Base-by-base conservation (phyloP, 108 stramenopile genomes). In the Stephanodiscus minutulus region DNA sequence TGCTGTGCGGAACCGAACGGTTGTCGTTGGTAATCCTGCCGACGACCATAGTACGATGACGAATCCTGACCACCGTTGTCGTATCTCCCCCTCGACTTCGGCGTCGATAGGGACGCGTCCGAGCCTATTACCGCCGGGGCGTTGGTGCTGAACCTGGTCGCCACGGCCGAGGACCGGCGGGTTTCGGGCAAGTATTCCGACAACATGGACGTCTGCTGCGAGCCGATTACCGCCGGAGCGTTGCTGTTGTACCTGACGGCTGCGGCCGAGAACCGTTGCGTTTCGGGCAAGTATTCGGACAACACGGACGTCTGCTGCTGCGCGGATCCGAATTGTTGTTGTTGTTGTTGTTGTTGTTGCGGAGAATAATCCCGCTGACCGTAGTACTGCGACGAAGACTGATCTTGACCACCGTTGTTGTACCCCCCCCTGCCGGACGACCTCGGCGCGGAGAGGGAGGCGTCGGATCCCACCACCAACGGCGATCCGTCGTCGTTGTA, bases 381-480 rank as follows among this genome's bases (percentile, higher is more conserved):
- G 5, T 33, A 33, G 31, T 33, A 33, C 31, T n/a, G n/a, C n/a
- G n/a, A n/a, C 20, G 17, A 27, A 6, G 39, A 12, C 8, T 8
- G 1, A 64, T 49, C 63, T 13, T n/a, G 17, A 37, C 17, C 36
- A 5, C 7, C 10, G 11, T n/a, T n/a, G n/a, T n/a, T n/a, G n/a
- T 41, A 41, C 39, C 39, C 39, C 39, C 39, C 9, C 8, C 5
- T 33, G 31, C 3, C 5, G 31, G 39, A 41, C 5, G 35, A 36
- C 39, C 9, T 41, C 39, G 11, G 10, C 10, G 39, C 7, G 7
- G 58, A 28, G 59, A 64, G 46, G 49, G 64, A 48, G 13, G 64
- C 64, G 33, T 64, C 64, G 37, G 64, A 64, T 0, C 64, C 64
- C 22, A 64, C 29, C n/a, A 50, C 28, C 27, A n/a, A n/a, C n/a